phyloP scores from a whole-genome alignment of 2,329 filamentous ascomycete genomes.

The Penicillium brasilianum region DNA sequence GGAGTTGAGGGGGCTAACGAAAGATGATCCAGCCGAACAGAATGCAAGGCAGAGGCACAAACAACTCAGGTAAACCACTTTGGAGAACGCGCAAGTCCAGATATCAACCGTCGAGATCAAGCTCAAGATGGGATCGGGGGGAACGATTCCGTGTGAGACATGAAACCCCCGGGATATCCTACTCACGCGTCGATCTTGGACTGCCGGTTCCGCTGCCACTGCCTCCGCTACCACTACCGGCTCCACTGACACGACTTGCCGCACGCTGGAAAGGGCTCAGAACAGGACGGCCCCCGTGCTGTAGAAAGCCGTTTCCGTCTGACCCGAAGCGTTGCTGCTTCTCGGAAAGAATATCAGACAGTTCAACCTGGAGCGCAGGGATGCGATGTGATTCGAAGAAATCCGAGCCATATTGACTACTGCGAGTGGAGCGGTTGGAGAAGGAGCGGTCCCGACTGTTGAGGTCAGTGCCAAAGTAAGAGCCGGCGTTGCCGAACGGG shows the following conservation, averaged over 20 bases:
- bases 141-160: background rate
- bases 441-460: slow-evolving; percentile 47
- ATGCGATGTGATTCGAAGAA: slow-evolving; percentile 39
- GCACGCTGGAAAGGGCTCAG: slow-evolving; percentile 47
- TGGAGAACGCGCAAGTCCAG: slow-evolving; percentile 6
- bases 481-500: slow-evolving; percentile 38
- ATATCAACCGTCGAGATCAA: slow-evolving; percentile 9
- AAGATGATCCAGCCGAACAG: slow-evolving; percentile 18
- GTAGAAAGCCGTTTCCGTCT: slow-evolving; percentile 39
- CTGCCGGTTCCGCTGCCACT: slow-evolving; percentile 48
- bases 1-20: slow-evolving; percentile 11
- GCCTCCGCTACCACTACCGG: slow-evolving; percentile 49
- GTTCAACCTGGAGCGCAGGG: slow-evolving; percentile 38
- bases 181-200: slow-evolving; percentile 45
- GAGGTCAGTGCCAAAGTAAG: slow-evolving; percentile 40
- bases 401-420: slow-evolving; percentile 44
- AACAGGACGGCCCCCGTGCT: slow-evolving; percentile 44
- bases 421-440: slow-evolving; percentile 48
- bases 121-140: background rate
- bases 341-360: slow-evolving; percentile 38
- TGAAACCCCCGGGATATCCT: slow-evolving; percentile 20
- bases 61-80: slow-evolving; percentile 13
- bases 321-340: slow-evolving; percentile 40
- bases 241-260: slow-evolving; percentile 56
- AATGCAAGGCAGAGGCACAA: slow-evolving; percentile 18